Base-by-base conservation (phyloP, 148 eudicot species). In the Fagopyrum tataricum region DNA sequence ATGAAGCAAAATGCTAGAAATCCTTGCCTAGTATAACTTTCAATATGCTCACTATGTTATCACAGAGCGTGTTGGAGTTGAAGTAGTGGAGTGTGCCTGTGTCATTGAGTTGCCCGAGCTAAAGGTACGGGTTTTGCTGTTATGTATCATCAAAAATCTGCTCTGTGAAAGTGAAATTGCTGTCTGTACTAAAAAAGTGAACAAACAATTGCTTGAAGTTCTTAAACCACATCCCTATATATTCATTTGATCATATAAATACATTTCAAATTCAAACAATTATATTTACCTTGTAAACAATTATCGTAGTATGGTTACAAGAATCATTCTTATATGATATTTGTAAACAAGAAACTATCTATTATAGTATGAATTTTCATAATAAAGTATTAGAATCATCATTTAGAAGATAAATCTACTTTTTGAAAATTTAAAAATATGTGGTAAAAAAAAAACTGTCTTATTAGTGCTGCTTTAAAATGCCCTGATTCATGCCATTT, bases 71-170 rank as follows among this genome's bases (percentile, higher is more conserved):
- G 95, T 89, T 72, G 90, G 85, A 6, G 95, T 77, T 17, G 43
- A 85, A 7, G 91, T 93, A 59, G 92, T 89, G n/a, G 98, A 93
- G 86, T 89, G 91, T 74, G 97, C 98, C 64, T 93, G 98, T 80
- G 86, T 93, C 76, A 91, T 93, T 72, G 97, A 93, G 76, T 78
- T 93, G 81, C 77, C 95, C 39, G 97, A 89, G 23, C 87, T 93
- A 15, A 91, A 93, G 97, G 98, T 93, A 89, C 61, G 67, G n/a
- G 37, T 67, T 52, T 46, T 67, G 18, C 41, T 75, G 14, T 59
- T 44, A 23, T 20, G 20, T 70, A 24, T 53, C 46, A 46, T 51
- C 20, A 67, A 51, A 51, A 8, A 46, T 47, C 24, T 73, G 10
- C 10, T 40, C 44, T 31, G 37, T 31, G 37, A 31, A 55, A 5